Percentiles rank a stretch among this genome's conserved stretches.
phyloP scores from a whole-genome alignment of 768 basidiomycete genomes.

The Leccinellum rugosiceps region DNA sequence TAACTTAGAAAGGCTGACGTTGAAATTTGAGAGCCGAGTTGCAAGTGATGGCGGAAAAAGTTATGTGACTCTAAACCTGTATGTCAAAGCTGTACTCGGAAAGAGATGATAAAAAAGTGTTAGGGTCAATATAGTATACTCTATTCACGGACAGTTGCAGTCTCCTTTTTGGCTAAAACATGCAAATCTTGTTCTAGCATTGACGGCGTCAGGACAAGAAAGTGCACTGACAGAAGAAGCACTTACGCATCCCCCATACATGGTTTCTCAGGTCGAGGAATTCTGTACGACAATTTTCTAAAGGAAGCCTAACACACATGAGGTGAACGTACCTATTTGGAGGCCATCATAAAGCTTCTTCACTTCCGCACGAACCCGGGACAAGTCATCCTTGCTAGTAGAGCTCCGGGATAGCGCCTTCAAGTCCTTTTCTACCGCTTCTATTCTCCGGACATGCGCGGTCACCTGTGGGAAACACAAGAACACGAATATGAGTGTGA shows the following conservation, averaged over 20 bases:
- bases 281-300: slow-evolving; percentile 40
- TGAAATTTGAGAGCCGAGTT: background rate
- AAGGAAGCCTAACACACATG: background rate
- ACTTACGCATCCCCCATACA: slow-evolving; percentile 87
- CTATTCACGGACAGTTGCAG: slow-evolving; percentile 56
- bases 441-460: slow-evolving; percentile 77
- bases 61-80: background rate
- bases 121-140: slow-evolving; percentile 12
- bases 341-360: slow-evolving; percentile 87
- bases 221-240: background rate
- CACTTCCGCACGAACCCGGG: slow-evolving; percentile 70
- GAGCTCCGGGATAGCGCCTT: slow-evolving; percentile 66
- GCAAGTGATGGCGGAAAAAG: background rate
- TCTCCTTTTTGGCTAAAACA: slow-evolving; percentile 64
- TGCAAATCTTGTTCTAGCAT: slow-evolving; percentile 76
- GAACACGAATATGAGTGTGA: background rate
- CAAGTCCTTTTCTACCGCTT: slow-evolving; percentile 86
- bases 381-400: slow-evolving; percentile 77
- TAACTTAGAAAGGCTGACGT: background rate
- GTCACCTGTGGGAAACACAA: slow-evolving; percentile 52
- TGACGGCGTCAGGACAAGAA: background rate
- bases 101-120: background rate
- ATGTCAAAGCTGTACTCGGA: background rate
- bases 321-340: slow-evolving; percentile 58
- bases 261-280: slow-evolving; percentile 77